Percentiles rank a stretch among this genome's conserved stretches.
Evolutionary conservation across 148 eudicot genomes (phyloP).

Genomic region (Rhododendron ferrugineum): DNA sequence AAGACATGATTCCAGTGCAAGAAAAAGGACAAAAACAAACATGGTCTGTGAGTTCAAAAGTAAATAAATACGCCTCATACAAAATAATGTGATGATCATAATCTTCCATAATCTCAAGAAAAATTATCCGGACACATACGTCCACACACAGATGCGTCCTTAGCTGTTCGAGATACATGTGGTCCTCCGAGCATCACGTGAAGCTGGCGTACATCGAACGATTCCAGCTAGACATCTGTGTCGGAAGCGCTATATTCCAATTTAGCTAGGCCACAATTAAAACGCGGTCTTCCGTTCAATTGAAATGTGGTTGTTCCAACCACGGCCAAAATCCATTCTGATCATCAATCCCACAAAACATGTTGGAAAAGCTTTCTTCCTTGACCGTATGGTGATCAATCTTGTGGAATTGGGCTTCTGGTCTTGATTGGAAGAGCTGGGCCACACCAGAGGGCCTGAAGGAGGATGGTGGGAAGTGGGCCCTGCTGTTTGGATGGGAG

Average conservation of each 20-base stretch:
- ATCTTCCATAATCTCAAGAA: not conserved
- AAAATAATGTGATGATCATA: not conserved
- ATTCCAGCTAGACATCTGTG: not conserved
- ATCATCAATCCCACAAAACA: slow-evolving; percentile 82
- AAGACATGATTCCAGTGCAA: slow-evolving; percentile 10
- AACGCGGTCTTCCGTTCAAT: slow-evolving; percentile 20
- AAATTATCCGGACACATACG: not conserved
- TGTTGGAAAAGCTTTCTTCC: slow-evolving; percentile 71
- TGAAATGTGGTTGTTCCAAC: slow-evolving; percentile 81
- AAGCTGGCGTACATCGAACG: not conserved
- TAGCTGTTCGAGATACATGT: not conserved
- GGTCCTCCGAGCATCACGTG: not conserved
- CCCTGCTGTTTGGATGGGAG: slow-evolving; percentile 27
- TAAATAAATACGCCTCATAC: not conserved
- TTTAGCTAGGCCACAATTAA: not conserved
- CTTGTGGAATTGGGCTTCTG: slow-evolving; percentile 24
- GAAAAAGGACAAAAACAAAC: not conserved
- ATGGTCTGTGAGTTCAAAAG: not conserved
- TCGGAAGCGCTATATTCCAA: not conserved
- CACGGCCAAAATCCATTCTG: slow-evolving; percentile 89
- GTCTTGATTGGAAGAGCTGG: slow-evolving; percentile 52
- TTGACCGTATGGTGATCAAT: slow-evolving; percentile 42
- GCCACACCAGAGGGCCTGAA: slow-evolving; percentile 41
- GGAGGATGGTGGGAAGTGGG: slow-evolving; percentile 59
- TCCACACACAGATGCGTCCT: not conserved